These are phyloP conservation scores for Podospora fimiseda DNA, from an alignment of 495 filamentous ascomycete genomes.

Conservation along the genomic window DNA sequence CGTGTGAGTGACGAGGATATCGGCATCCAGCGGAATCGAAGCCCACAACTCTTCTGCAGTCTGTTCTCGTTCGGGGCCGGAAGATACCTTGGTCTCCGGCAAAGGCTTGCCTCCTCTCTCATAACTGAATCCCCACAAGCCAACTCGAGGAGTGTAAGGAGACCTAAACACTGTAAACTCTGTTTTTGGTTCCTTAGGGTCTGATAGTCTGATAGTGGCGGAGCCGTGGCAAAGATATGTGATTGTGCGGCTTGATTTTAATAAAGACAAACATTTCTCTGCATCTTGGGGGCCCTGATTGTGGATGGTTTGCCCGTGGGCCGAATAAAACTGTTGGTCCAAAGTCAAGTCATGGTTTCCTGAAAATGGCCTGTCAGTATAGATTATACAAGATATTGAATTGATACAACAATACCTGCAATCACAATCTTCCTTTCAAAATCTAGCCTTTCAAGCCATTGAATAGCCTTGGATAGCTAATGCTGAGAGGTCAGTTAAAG, in stretches of 20 bases:
- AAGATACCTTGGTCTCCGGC: too few species aligned
- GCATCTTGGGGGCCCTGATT: slow-evolving; percentile 52
- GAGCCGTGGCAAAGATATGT: slow-evolving; percentile 61
- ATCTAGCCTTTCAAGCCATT: slow-evolving; percentile 73
- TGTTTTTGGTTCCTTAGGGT: slow-evolving; percentile 55
- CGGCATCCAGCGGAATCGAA: slow-evolving; percentile 59
- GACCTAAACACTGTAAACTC: slow-evolving; percentile 72
- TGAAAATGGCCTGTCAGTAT: slow-evolving; percentile 19
- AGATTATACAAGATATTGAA: neutral
- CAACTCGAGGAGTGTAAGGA: slow-evolving; percentile 58
- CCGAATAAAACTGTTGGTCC: slow-evolving; percentile 54
- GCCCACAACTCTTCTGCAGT: slow-evolving; percentile 47
- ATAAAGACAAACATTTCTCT: slow-evolving; percentile 48
- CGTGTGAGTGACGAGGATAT: slow-evolving; percentile 84
- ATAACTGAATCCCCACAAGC: slow-evolving; percentile 71
- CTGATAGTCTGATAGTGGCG: slow-evolving; percentile 49
- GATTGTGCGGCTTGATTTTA: slow-evolving; percentile 51
- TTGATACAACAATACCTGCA: slow-evolving; percentile 54
- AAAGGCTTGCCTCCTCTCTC: slow-evolving; percentile 29
- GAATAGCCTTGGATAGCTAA: slow-evolving; percentile 45
- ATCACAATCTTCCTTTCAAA: slow-evolving; percentile 81
- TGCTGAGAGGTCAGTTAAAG: neutral
- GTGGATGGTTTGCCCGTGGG: slow-evolving; percentile 53
- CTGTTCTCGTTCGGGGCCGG: neutral
- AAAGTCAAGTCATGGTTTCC: slow-evolving; percentile 79